Evolutionary conservation across 805 yeast species (phyloP), one percentile per base, ranked within the genome.

Genomic region (Metschnikowia vanudenii): DNA sequence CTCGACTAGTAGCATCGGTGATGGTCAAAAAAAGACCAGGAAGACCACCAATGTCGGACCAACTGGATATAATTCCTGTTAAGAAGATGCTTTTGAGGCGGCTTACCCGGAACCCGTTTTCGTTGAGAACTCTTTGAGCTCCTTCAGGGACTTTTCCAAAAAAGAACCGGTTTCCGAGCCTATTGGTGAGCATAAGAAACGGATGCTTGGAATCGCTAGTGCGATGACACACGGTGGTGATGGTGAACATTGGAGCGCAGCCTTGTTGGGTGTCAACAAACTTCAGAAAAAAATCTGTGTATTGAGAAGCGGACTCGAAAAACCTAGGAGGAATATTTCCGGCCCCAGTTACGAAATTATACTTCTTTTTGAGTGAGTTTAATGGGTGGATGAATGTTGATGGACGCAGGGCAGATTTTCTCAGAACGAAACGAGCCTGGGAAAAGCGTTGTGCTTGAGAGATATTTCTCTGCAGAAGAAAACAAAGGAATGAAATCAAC

Each of bases 111-210:
- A 83, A 61, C 37, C 80, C 79, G 52, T 78, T 73, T 52, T 85
- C 89, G 48, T 79, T 78, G 42, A 88, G 65, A 3, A 79, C 68
- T 57, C 99, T 70, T 62, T 92, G 99, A 0, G 88, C 68, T 3
- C 98, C 98, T 61, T 91, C 97, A 3, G 92, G 80, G 3, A 88
- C 64, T 45, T 82, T 81, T 2, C 98, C 99, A 59, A 92, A 76
- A 38, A 90, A 64, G 55, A 81, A 86, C 47, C 78, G 62, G 43
- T 66, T 64, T 4, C 88, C 87, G 14, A 71, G 73, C 30, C 69
- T 58, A 39, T 76, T 73, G 14, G 74, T 65, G 37, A 85, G 63
- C 57, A 80, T 64, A 12, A 84, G 60, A 26, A 81, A 64, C 0
- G 91, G 88, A 51, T 78, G 80, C 19, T 62, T 57, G 1, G 82